Conservation (phyloP, 1,139 yeast genomes). For the Scheffersomyces stambukii region DNA sequence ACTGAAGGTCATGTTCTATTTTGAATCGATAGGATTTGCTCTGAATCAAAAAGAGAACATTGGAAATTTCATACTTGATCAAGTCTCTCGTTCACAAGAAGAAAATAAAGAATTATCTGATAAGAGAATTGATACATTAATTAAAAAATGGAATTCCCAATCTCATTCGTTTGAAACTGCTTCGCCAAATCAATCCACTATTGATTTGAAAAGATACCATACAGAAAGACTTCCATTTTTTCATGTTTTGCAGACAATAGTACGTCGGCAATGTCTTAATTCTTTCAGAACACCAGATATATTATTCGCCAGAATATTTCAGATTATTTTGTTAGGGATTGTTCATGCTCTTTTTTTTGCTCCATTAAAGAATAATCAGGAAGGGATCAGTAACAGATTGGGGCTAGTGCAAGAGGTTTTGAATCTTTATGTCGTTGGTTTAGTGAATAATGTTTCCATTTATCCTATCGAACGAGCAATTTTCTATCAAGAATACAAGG, state of each 20-base stretch:
- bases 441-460: conserved; percentile 64
- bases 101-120: conserved; percentile 25
- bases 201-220: conserved; percentile 13
- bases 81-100: conserved; percentile 47
- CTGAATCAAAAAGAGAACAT: conserved; percentile 58
- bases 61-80: conserved; percentile 69
- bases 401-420: conserved; percentile 68
- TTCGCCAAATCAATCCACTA: conserved; percentile 1
- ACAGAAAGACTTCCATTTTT: conserved; percentile 12
- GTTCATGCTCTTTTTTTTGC: conserved; percentile 63
- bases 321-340: conserved; percentile 58
- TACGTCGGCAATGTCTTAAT: conserved; percentile 29
- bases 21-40: conserved; percentile 37
- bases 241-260: conserved; percentile 17
- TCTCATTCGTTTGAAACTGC: too few relatives aligned
- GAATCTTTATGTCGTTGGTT: conserved; percentile 66
- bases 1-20: conserved; percentile 40
- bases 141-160: too few relatives aligned
- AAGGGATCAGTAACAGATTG: conserved; percentile 55
- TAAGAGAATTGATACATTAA: conserved; percentile 28
- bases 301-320: conserved; percentile 55
- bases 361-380: conserved; percentile 51
- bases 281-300: conserved; percentile 56
- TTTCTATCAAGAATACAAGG: conserved; percentile 69
- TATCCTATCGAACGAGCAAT: conserved; percentile 66